Base-by-base conservation (phyloP, 1,284 basidiomycete species). In the Golubevia sp. region DNA sequence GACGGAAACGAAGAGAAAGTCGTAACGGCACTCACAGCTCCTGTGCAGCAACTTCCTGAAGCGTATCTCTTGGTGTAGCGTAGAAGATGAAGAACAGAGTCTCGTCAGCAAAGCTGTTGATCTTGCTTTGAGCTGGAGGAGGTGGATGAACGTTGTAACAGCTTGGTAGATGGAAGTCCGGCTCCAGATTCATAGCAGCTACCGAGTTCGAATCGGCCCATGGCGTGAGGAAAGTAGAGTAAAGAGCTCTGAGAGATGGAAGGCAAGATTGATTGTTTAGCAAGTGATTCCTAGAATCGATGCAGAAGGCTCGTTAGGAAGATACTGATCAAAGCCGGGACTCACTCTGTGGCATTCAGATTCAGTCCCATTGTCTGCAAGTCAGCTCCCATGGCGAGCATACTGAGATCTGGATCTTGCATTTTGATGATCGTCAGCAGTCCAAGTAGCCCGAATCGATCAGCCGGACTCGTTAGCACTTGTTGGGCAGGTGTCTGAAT, bases 1-100 rank as follows among this genome's bases (percentile, higher is more conserved):
- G 49, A 55, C 56, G 61, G 38, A 59, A 24, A 57, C 21, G 34
- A 13, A 6, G 30, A 26, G 44, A 21, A 26, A 25, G 20, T n/a
- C n/a, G n/a, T n/a, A 55, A 58, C 38, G 23, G n/a, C 4, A 89
- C 91, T 84, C 85, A 95, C 91, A 99, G 87, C 87, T 98, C 96
- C 84, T 93, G 91, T 51, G 94, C 94, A 13, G 96, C 96, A 55
- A 95, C 89, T 85, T 98, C 94, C 84, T 99, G 96, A 68, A 97
- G 86, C 30, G 92, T 90, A 85, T 99, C 96, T 77, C 93, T 87
- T 61, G 96, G 94, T 84, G 90, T 91, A 64, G 93, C 91, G 86
- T 99, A 99, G 87, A 99, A 99, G 89, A 97, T 96, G 88, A 94
- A 97, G 86, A 99, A 98, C 48, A 99, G 86, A 26, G 96, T 98